Base-by-base conservation (phyloP, 305 asterid species). In the Petunia hybrid region DNA sequence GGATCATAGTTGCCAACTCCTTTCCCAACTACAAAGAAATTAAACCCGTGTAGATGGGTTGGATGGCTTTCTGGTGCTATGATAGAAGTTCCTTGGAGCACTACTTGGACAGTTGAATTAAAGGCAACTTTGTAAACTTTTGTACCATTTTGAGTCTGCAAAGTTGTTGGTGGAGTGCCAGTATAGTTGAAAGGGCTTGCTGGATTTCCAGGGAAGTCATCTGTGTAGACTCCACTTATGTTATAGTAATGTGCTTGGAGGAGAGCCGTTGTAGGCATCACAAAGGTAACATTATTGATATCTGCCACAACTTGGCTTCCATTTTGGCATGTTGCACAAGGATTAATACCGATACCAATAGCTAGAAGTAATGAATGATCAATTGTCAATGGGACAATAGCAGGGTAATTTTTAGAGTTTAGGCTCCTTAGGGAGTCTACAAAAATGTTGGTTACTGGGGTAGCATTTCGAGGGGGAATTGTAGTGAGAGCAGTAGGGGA, bases 1-100 rank as follows among this genome's bases (percentile, higher is more conserved):
- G 93, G 90, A 80, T 92, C 90, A 62, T 81, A 92, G 63, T 91
- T 92, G 0, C 97, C 94, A 0, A 90, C 1, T 10, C 97, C 97
- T 42, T 83, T 87, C 59, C 92, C 97, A 2, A 92, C 90, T 1
- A 63, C 95, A 22, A 31, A 92, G 80, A 92, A 91, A 51, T 92
- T 91, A n/a, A 77, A 88, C 2, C 97, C 97, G 41, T 92, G 95
- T 71, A 92, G 82, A 82, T 92, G 95, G 1, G 86, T 86, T 3
- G 95, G 97, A 76, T 92, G 95, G 91, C 95, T 92, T 85, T 92
- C 94, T 40, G 95, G 95, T 73, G 95, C 94, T 40, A 92, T 68
- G 6, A 91, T 83, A 10, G 86, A 41, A 45, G 92, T 91, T 39
- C 97, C 95, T 88, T 92, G 97, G 61, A 87, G 2, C 75, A 91